Evolutionary conservation across 73 alveolate genomes (phyloP).

Genomic region (Paraurostyla sp.): DNA sequence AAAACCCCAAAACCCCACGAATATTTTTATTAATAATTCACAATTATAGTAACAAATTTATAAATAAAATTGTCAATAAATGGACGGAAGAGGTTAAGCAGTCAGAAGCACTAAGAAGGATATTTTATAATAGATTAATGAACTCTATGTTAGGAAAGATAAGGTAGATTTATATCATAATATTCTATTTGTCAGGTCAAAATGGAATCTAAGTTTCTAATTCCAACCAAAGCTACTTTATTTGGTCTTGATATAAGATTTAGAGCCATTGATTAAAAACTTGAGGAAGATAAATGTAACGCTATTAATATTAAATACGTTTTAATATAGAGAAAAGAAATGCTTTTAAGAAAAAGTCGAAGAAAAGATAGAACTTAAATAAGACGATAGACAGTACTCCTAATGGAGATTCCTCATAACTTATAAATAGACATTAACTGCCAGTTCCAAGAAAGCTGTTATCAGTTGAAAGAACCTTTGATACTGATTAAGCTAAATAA

Average conservation of each 20-base stretch:
- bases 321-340: background rate
- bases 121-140: conserved; percentile 33
- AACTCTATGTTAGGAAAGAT: conserved; percentile 22
- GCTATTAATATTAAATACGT: background rate
- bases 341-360: conserved; percentile 13
- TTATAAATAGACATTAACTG: conserved; percentile 18
- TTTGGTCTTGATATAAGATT: conserved; percentile 66
- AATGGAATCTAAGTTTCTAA: conserved; percentile 10
- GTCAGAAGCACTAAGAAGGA: conserved; percentile 33
- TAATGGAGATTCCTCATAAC: background rate
- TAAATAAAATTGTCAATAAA: too few relatives aligned
- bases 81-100: conserved; percentile 1
- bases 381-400: background rate
- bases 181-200: background rate
- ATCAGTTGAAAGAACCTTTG: background rate
- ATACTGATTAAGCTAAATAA: background rate
- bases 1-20: too few relatives aligned
- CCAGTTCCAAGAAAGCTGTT: conserved; percentile 16
- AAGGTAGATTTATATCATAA: conserved; percentile 1
- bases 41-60: background rate
- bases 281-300: conserved; percentile 65
- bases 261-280: conserved; percentile 61
- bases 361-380: background rate
- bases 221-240: conserved; percentile 66
- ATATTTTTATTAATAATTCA: background rate